These are phyloP conservation scores for Hypoxylon sp. DNA, from an alignment of 2,329 filamentous ascomycete genomes.

Conservation along the genomic window DNA sequence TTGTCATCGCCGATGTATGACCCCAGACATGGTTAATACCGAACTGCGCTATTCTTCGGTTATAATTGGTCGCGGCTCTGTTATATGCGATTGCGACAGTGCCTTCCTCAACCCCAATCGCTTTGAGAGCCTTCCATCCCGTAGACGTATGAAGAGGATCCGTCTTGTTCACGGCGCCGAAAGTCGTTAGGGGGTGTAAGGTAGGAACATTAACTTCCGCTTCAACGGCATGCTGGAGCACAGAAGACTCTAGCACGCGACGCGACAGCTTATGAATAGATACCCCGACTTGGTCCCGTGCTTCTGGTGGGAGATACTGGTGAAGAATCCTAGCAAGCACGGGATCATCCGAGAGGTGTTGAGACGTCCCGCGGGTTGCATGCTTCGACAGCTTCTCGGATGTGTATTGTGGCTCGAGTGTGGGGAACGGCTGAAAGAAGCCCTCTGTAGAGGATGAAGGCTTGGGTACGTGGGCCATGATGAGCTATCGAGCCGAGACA, in stretches of 20 bases:
- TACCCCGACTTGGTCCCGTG: conserved; percentile 15
- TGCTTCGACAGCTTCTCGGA: not conserved
- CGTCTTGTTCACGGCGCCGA: conserved; percentile 31
- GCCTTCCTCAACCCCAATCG: conserved; percentile 35
- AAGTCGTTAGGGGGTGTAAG: conserved; percentile 35
- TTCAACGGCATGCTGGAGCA: conserved; percentile 26
- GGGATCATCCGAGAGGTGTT: conserved; percentile 27
- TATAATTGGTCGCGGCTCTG: conserved; percentile 8
- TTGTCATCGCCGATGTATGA: conserved; percentile 53
- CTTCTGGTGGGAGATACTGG: conserved; percentile 24
- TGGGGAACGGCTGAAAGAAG: conserved; percentile 39
- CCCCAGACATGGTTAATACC: conserved; percentile 25
- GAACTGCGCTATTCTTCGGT: conserved; percentile 40
- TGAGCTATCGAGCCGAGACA: not conserved
- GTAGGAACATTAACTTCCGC: conserved; percentile 35
- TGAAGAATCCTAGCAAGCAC: conserved; percentile 28
- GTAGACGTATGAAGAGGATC: conserved; percentile 36
- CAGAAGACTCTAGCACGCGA: conserved; percentile 20
- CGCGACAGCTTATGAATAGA: conserved; percentile 32
- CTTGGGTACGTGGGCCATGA: not conserved
- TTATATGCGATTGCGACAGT: conserved; percentile 37
- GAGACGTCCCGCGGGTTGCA: not conserved
- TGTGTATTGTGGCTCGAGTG: conserved; percentile 30
- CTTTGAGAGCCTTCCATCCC: conserved; percentile 42
- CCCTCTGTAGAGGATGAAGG: conserved; percentile 39